These are phyloP conservation scores for Mimosa pudica DNA, from an alignment of 306 rosid genomes.

Conservation along the genomic window DNA sequence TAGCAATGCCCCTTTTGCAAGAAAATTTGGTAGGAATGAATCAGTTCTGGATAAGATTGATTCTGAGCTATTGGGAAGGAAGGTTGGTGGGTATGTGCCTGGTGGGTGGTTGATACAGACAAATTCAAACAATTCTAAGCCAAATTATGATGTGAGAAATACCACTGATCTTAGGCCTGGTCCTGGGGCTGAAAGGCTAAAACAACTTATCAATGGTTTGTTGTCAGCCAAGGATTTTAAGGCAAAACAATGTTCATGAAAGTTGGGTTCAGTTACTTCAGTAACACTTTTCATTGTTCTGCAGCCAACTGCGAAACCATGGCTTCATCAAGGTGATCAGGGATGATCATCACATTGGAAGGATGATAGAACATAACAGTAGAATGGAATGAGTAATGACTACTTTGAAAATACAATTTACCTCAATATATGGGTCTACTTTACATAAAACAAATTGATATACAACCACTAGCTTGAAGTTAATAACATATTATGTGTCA, in stretches of 20 bases:
- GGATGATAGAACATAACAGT: constrained; percentile 37
- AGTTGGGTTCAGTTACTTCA: background rate
- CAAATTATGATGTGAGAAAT: constrained; percentile 37
- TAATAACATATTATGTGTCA: constrained; percentile 32
- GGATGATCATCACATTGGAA: constrained; percentile 35
- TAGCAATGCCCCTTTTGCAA: constrained; percentile 53
- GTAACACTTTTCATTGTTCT: constrained; percentile 24
- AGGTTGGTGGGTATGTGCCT: constrained; percentile 45
- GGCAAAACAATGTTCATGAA: constrained; percentile 47
- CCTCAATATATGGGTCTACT: constrained; percentile 18
- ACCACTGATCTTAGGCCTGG: constrained; percentile 51
- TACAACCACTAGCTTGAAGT: constrained; percentile 40
- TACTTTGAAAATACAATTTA: constrained; percentile 31
- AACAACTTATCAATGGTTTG: constrained; percentile 45
- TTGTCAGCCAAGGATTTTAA: constrained; percentile 47
- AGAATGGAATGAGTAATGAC: constrained; percentile 22
- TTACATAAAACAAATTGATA: constrained; percentile 42
- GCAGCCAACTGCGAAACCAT: constrained; percentile 30
- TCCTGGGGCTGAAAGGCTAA: constrained; percentile 50
- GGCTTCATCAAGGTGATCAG: constrained; percentile 31
- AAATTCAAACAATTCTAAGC: constrained; percentile 34
- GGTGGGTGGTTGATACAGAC: constrained; percentile 43
- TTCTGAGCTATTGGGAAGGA: constrained; percentile 47
- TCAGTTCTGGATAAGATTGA: constrained; percentile 51
- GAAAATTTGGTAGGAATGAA: constrained; percentile 51